Evolutionary conservation across 768 basidiomycete genomes (phyloP).

Genomic region (Phallus indusiatus): DNA sequence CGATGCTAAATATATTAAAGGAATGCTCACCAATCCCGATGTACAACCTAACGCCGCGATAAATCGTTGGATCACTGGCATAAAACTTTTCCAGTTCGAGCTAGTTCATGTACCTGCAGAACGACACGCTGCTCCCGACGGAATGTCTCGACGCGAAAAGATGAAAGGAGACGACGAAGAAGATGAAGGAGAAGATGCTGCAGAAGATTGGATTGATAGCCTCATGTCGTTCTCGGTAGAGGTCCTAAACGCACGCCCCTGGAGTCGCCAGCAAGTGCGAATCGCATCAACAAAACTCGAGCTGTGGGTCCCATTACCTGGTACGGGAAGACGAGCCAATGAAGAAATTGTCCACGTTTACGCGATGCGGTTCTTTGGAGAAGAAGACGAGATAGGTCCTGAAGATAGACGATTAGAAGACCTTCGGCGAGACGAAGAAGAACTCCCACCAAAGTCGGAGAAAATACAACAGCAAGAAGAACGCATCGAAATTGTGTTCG

Average conservation of each 20-base stretch:
- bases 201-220: constrained; percentile 5
- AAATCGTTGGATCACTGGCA: constrained; percentile 9
- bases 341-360: background rate
- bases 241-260: background rate
- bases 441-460: background rate
- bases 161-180: constrained; percentile 21
- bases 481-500: background rate
- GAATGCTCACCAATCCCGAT: constrained; percentile 10
- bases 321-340: background rate
- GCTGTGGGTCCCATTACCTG: no score
- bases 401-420: no score
- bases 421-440: background rate
- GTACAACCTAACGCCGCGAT: constrained; percentile 7
- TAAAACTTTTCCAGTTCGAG: constrained; percentile 2
- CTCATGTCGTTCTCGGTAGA: background rate
- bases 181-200: constrained; percentile 19
- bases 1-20: constrained; percentile 10
- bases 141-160: constrained; percentile 16
- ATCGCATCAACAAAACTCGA: background rate
- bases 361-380: background rate
- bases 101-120: constrained; percentile 9
- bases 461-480: background rate
- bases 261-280: background rate
- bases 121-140: constrained; percentile 9
- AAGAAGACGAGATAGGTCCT: background rate